Base-by-base conservation (phyloP, 352 stramenopile genomes). In the Pythium phragmitis region DNA sequence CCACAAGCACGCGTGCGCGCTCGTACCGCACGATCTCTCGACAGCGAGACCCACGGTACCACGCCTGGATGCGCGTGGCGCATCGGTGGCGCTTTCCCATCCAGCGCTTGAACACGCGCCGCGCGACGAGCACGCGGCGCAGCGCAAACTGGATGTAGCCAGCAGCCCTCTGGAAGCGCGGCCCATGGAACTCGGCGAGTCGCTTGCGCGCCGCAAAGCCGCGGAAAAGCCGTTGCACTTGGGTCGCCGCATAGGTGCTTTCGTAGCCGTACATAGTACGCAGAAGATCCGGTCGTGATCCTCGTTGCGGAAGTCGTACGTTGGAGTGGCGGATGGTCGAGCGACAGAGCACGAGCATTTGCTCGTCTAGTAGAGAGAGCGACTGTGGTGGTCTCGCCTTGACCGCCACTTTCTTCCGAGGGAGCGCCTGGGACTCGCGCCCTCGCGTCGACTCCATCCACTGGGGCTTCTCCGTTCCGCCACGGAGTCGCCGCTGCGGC, bases 321-420 rank as follows among this genome's bases (percentile, higher is more conserved):
- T 36, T 28, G n/a, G 12, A 21, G 42, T 23, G 75, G 56, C 77
- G 76, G 36, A 91, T 71, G 3, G 78, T 74, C 11, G 82, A 89
- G 41, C 84, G 80, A 36, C 82, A 89, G 33, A 91, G 48, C 43
- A 88, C 76, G 26, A 91, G 45, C 34, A 91, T 71, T 2, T 76
- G 78, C 60, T 89, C 76, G 21, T 91, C 80, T 45, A 91, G n/a
- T 19, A 68, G 63, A 28, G 45, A 59, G 14, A 74, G 62, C 30
- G 49, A 21, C 12, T 54, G 52, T 19, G 52, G 26, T 46, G 21
- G 55, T 21, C 41, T 14, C 19, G 26, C 52, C n/a, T 48, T 48
- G 11, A 43, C 16, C 17, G 42, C n/a, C 13, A 17, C 14, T 48
- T 48, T 19, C 42, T 48, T 48, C 42, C n/a, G 42, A 48, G n/a